A percentile compares a stretch with the other conserved stretches of the same genome.
Evolutionary conservation across 202 grass and related monocot species (phyloP).

Genomic region (Eragrostis tef): DNA sequence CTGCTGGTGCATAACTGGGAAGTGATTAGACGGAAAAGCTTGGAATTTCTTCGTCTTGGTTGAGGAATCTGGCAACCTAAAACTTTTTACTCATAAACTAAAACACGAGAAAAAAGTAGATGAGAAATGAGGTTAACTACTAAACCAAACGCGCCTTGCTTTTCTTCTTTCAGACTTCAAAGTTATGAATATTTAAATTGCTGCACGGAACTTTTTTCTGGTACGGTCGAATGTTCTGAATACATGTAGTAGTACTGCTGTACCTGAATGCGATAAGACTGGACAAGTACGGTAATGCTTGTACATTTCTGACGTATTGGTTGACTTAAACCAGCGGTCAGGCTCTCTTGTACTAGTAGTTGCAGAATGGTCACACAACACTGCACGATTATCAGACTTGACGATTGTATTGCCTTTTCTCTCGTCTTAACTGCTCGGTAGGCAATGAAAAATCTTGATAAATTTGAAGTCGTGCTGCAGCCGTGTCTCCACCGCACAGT

Average conservation of each 20-base stretch:
- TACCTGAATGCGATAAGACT: background rate
- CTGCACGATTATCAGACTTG: too few relatives aligned
- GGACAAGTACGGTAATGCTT: background rate
- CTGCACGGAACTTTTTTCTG: background rate
- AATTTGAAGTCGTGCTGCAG: too few relatives aligned
- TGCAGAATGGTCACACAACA: too few relatives aligned
- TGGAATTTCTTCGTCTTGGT: constrained; percentile 33
- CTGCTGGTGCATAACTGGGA: background rate
- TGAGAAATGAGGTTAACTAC: constrained; percentile 51
- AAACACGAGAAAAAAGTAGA: constrained; percentile 35
- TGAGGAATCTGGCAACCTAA: constrained; percentile 48
- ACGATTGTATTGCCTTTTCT: too few relatives aligned
- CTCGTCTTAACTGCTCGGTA: too few relatives aligned
- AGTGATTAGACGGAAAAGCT: constrained; percentile 45
- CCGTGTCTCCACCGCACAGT: too few relatives aligned
- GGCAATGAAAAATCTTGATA: too few relatives aligned
- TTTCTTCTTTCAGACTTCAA: background rate
- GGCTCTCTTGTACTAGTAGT: too few relatives aligned
- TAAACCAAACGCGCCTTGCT: constrained; percentile 39
- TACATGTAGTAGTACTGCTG: background rate
- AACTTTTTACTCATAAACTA: background rate
- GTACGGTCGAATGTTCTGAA: too few relatives aligned
- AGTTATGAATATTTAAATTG: background rate
- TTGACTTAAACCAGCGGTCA: background rate
- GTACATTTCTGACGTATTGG: background rate